Percentiles rank a stretch among this genome's conserved stretches.
Conservation (phyloP, 306 rosid genomes). For the Fragaria nilgerrensis region DNA sequence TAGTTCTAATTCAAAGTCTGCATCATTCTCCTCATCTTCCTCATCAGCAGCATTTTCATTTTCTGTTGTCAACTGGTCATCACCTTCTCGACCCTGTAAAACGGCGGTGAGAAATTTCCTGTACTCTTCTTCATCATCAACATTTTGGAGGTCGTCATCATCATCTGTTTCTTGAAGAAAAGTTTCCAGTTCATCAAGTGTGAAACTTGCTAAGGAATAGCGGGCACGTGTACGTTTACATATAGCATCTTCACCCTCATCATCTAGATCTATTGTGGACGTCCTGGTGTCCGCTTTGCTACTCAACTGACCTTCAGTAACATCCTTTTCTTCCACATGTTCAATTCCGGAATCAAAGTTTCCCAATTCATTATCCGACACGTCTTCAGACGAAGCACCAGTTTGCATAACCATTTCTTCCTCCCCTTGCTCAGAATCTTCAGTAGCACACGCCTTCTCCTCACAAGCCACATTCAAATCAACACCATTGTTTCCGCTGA, state of each 20-base stretch:
- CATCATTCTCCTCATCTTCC: conserved; percentile 92
- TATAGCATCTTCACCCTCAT: conserved; percentile 67
- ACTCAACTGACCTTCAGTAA: conserved; percentile 36
- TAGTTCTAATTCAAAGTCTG: conserved; percentile 93
- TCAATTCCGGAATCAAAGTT: conserved; percentile 25
- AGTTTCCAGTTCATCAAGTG: conserved; percentile 89
- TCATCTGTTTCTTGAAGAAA: conserved; percentile 98
- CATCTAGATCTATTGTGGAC: conserved; percentile 46
- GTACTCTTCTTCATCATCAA: conserved; percentile 88
- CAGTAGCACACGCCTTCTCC: conserved; percentile 28
- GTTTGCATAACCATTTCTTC: conserved; percentile 56
- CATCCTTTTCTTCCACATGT: conserved; percentile 40
- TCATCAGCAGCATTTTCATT: conserved; percentile 66
- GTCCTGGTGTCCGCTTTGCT: conserved; percentile 27
- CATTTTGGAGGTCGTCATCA: conserved; percentile 88
- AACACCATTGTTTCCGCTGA: conserved; percentile 24
- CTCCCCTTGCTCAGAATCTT: conserved; percentile 51
- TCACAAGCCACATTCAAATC: conserved; percentile 29
- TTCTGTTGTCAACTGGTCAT: conserved; percentile 45
- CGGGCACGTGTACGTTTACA: conserved; percentile 95
- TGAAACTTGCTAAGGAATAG: conserved; percentile 82
- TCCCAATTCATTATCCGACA: conserved; percentile 32
- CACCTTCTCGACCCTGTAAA: conserved; percentile 65
- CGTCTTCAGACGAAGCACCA: conserved; percentile 24
- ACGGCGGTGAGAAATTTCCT: conserved; percentile 85